phyloP scores from a whole-genome alignment of 2,329 filamentous ascomycete species.

The Cladosporium sp. region DNA sequence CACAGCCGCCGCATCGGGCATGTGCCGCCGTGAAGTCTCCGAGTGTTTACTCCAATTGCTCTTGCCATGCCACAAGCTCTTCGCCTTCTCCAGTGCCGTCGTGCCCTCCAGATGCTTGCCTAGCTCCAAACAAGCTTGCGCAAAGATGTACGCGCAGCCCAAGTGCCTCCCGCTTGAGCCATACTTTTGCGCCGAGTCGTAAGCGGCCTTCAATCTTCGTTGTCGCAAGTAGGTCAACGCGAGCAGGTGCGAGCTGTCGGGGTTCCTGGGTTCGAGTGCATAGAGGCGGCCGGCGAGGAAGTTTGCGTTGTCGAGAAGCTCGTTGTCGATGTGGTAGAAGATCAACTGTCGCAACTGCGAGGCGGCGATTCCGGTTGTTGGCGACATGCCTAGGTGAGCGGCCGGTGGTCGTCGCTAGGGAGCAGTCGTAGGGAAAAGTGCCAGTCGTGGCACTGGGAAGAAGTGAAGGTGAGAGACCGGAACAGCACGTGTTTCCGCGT shows the following conservation, averaged over 20 bases:
- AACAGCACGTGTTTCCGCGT: background rate
- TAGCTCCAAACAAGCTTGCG: constrained; percentile 76
- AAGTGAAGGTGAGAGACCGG: constrained; percentile 1
- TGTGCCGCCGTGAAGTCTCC: constrained; percentile 63
- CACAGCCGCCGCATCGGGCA: constrained; percentile 80
- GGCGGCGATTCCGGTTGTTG: constrained; percentile 47
- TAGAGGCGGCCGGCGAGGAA: constrained; percentile 85
- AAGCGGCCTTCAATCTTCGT: constrained; percentile 77
- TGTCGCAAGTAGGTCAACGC: constrained; percentile 78
- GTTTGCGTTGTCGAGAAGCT: constrained; percentile 79
- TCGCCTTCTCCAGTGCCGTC: constrained; percentile 73
- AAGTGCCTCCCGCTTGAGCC: constrained; percentile 68
- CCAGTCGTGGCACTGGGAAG: background rate
- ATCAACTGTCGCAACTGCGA: constrained; percentile 59
- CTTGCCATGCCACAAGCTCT: constrained; percentile 66
- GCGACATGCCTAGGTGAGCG: constrained; percentile 44
- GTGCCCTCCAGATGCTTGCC: constrained; percentile 77
- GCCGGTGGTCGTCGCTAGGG: constrained; percentile 6
- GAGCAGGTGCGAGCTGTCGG: constrained; percentile 76
- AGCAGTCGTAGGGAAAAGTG: constrained; percentile 2
- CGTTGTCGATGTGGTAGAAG: constrained; percentile 79
- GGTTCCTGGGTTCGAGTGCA: constrained; percentile 73
- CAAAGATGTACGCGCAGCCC: constrained; percentile 86
- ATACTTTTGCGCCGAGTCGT: constrained; percentile 68
- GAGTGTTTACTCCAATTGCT: constrained; percentile 74